These are phyloP conservation scores for Rutstroemia sp. DNA, from an alignment of 2,329 filamentous ascomycete species.

Conservation along the genomic window DNA sequence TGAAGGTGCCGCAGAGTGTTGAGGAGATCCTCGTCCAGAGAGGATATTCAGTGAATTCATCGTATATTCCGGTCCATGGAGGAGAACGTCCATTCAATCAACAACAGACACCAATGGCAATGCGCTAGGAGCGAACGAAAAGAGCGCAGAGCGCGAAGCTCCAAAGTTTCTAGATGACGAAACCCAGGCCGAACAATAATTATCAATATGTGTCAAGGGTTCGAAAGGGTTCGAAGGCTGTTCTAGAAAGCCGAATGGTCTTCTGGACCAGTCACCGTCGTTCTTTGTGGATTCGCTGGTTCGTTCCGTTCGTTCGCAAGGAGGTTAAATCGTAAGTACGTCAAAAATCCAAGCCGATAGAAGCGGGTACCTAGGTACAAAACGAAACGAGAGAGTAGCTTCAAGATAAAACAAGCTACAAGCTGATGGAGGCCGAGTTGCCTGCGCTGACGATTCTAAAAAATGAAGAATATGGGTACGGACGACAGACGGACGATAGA, in stretches of 20 bases:
- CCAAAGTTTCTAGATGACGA: slow-evolving; percentile 2
- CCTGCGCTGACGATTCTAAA: no score
- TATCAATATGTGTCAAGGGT: not conserved
- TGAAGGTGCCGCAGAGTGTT: slow-evolving; percentile 47
- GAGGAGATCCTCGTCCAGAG: slow-evolving; percentile 69
- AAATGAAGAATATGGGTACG: no score
- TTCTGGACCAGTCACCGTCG: not conserved
- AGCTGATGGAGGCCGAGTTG: not conserved
- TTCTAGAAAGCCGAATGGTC: not conserved
- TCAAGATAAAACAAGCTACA: slow-evolving; percentile 4
- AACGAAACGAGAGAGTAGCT: not conserved
- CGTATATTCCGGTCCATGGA: slow-evolving; percentile 50
- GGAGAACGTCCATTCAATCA: slow-evolving; percentile 11
- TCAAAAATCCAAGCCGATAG: not conserved
- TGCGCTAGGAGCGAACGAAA: not conserved
- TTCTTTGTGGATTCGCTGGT: not conserved
- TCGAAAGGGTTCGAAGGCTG: not conserved
- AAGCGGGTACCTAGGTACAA: not conserved
- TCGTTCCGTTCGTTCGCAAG: not conserved
- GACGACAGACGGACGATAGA: no score
- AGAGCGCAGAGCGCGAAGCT: slow-evolving; percentile 5
- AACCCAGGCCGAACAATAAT: not conserved
- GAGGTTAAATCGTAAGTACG: not conserved
- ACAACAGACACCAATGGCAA: not conserved
- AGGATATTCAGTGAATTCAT: slow-evolving; percentile 98